Evolutionary conservation across 306 rosid species (phyloP), one percentile per base, ranked within the genome.

Genomic region (Prunus mongolica): DNA sequence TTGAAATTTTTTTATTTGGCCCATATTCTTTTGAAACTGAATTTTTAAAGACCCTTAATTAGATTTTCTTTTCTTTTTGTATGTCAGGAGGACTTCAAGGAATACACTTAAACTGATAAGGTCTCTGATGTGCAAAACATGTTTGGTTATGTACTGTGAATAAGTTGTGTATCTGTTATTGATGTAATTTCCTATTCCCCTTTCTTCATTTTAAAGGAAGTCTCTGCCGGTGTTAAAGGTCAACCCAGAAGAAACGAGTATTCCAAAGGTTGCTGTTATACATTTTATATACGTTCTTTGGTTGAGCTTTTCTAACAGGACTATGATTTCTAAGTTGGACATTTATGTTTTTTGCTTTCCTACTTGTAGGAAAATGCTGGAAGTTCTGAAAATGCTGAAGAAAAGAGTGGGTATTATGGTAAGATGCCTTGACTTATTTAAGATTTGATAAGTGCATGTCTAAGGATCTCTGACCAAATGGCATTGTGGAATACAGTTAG

Each of bases 151-250:
- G 16, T 76, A 34, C 52, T 62, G 25, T 82, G 76, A 73, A 82
- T 76, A 46, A 76, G 77, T 75, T 30, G 25, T 64, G 34, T 69
- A 51, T 69, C 78, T 75, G 74, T 71, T 66, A 71, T 76, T 69
- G 72, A 67, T 66, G 51, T 72, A 65, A 79, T 82, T 71, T 71
- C 27, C 41, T 76, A 30, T 63, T 73, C 12, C 12, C 30, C 22
- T 60, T 12, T 63, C 57, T 60, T 67, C 25, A 77, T 78, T 83
- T 74, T 86, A 86, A 82, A 90, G 96, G 90, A 86, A 76, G 75
- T 94, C 98, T 74, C 82, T 94, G 69, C 91, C 96, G 2, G 85
- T 86, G 57, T 78, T 82, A 44, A 87, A 86, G 87, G 87, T 78
- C 76, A 79, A 66, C 78, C 80, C 79, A 71, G 84, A 69, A 71